Conservation (phyloP, 768 basidiomycete genomes). For the Lentinula aciculospora region DNA sequence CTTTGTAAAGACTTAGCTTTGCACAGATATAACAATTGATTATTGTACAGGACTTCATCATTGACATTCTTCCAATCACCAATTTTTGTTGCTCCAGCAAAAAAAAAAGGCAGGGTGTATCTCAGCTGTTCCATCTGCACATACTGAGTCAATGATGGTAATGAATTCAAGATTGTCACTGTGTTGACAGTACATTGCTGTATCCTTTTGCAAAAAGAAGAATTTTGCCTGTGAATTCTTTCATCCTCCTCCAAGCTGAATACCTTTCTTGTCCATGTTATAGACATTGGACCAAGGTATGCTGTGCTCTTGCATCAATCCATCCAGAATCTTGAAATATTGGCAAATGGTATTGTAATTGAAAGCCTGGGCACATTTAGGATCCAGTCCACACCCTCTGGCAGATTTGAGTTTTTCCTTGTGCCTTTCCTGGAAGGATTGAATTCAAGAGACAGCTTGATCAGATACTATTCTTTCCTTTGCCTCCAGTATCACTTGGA, state of each 20-base stretch:
- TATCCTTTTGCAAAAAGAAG: constrained; percentile 17
- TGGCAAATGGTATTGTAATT: constrained; percentile 22
- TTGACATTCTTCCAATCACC: constrained; percentile 20
- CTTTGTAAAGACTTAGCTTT: too few relatives aligned
- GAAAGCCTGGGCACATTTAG: constrained; percentile 25
- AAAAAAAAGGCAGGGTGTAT: constrained; percentile 30
- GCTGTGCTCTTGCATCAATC: constrained; percentile 15
- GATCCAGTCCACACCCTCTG: constrained; percentile 21
- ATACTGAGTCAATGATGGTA: constrained; percentile 33
- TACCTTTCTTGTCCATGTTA: constrained; percentile 25
- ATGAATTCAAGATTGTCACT: constrained; percentile 34
- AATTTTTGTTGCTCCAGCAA: constrained; percentile 17
- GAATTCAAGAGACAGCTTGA: too few relatives aligned
- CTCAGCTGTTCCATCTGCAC: constrained; percentile 23
- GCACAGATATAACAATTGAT: too few relatives aligned
- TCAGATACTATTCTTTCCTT: background rate
- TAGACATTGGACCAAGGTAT: constrained; percentile 22
- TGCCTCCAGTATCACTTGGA: background rate
- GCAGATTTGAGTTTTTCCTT: background rate
- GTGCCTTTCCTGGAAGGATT: background rate
- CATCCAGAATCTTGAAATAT: constrained; percentile 19
- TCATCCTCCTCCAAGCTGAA: constrained; percentile 21
- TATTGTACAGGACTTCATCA: constrained; percentile 17
- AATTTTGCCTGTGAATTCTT: constrained; percentile 12
- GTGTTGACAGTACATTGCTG: constrained; percentile 14